phyloP scores from a whole-genome alignment of 345 rosid species.

The Syzygium oleosum region DNA sequence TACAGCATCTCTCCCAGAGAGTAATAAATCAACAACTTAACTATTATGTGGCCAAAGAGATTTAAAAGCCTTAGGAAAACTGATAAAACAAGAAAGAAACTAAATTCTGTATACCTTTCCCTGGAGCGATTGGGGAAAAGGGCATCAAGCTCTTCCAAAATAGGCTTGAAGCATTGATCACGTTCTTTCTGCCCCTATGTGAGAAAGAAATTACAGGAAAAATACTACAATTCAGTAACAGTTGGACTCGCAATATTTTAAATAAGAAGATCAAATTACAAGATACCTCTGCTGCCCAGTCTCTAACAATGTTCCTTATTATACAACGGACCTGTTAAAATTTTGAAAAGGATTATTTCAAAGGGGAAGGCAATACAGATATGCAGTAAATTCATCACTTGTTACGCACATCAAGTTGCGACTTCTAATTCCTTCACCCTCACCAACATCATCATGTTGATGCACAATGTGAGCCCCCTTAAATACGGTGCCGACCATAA shows the following conservation, averaged over 20 bases:
- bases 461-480: not conserved
- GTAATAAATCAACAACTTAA: not conserved
- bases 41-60: not conserved
- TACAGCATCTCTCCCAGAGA: not conserved
- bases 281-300: constrained; percentile 96
- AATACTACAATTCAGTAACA: not conserved
- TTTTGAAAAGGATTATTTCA: not conserved
- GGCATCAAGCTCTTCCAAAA: constrained; percentile 81
- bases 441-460: not conserved
- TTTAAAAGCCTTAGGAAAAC: not conserved
- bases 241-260: not conserved
- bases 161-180: constrained; percentile 87
- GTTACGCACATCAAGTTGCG: not conserved
- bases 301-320: constrained; percentile 90
- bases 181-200: constrained; percentile 81
- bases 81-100: not conserved
- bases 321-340: constrained; percentile 83
- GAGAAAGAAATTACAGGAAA: not conserved
- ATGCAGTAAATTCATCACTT: not conserved
- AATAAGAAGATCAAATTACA: not conserved
- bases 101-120: constrained; percentile 36
- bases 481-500: not conserved
- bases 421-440: not conserved
- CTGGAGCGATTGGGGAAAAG: constrained; percentile 63
- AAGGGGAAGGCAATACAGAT: not conserved